Conservation (phyloP, 1,284 basidiomycete species). For the Puccinia triticina region DNA sequence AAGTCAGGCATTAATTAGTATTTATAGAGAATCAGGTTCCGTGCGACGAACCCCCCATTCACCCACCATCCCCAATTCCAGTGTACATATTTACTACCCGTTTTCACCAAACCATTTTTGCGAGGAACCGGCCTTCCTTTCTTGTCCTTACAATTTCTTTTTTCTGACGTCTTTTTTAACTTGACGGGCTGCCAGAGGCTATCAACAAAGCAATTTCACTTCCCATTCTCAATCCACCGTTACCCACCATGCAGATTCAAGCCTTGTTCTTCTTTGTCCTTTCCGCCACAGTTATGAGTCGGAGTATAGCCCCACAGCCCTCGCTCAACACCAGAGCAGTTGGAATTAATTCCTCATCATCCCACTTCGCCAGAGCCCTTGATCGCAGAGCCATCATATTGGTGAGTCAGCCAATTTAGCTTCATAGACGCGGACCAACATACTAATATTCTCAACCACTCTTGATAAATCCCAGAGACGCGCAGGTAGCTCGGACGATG, state of each 20-base stretch:
- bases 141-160: background rate
- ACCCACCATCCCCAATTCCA: background rate
- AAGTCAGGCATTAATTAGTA: background rate
- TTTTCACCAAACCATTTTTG: background rate
- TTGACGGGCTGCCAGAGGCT: too few species aligned
- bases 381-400: background rate
- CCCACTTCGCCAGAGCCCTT: background rate
- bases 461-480: background rate
- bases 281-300: background rate
- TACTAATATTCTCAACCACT: background rate
- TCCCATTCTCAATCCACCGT: background rate
- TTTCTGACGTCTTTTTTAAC: background rate
- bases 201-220: too few species aligned
- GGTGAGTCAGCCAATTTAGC: background rate
- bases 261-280: constrained; percentile 5
- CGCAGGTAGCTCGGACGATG: background rate
- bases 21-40: background rate
- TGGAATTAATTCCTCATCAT: background rate
- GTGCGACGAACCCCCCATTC: background rate
- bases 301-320: background rate
- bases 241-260: constrained; percentile 18
- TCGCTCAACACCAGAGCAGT: background rate
- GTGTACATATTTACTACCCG: background rate
- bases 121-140: constrained; percentile 1
- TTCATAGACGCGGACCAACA: background rate